Evolutionary conservation across 2,329 filamentous ascomycete genomes (phyloP), one percentile per base, ranked within the genome.

Genomic region (Cyphellophora attinorum): DNA sequence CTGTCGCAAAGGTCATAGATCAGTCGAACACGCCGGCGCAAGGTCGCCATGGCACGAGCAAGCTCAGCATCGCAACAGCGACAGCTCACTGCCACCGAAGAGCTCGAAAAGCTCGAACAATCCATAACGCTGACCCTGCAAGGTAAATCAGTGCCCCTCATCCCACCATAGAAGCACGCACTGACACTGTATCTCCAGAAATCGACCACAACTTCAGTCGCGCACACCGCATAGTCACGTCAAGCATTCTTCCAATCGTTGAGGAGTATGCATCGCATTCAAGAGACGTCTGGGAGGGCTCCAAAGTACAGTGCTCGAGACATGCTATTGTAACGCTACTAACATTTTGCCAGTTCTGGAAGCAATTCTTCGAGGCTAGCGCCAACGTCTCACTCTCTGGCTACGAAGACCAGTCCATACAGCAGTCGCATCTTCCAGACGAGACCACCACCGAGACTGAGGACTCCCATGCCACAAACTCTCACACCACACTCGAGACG

Each of bases 151-250:
- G 30, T 50, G 46, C 27, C 27, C 23, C 13, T 12, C 14, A 19
- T 15, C 10, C 15, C 15, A 31, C 19, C 12, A 11, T 19, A 34
- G 14, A 55, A 27, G 19, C 21, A 25, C 12, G 19, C 15, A 35
- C 35, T 37, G 25, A n/a, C 34, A 29, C 6, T 19, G 23, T 29
- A 18, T n/a, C 28, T 12, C 15, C 51, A 93, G 91, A 98, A 67
- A 98, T 98, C 64, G 91, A 98, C 58, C 83, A 85, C 60, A 98
- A 98, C 62, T 98, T 98, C 59, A 95, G 85, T 64, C 85, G 85
- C 54, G 88, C 91, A 18, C 91, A 98, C 59, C 80, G 86, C 43
- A 96, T 98, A 40, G 89, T 98, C 25, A 96, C 91, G 1, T 81
- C 82, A 1, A 93, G 79, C 54, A 95, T 98, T 36, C 64, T 98